Evolutionary conservation across 208 protist species (phyloP), one percentile per base, ranked within the genome.

Genomic region (Borovskyia barvae): DNA sequence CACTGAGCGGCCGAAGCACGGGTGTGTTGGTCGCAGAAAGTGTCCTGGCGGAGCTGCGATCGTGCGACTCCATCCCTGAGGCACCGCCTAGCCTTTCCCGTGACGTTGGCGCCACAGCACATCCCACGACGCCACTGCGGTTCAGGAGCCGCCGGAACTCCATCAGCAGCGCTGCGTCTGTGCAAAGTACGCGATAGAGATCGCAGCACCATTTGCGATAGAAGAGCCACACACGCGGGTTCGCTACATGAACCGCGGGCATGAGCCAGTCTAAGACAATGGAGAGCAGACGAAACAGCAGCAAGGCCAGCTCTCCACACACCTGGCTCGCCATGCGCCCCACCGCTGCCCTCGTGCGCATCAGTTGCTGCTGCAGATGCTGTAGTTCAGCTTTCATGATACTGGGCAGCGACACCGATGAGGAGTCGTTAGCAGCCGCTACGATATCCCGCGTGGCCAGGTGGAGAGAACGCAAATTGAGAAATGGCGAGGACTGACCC

Each of bases 141-240:
- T 84, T 63, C 25, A 83, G 53, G 11, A 86, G 68, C 19, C 51
- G 52, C 0, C 43, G 59, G 65, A 93, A 90, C 22, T 75, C 72
- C 11, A 80, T 67, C 19, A 94, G 59, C 39, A 94, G 53, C 15
- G 66, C 70, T 41, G 84, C 77, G 36, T 85, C 67, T 37, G 55
- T 64, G 55, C 73, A 77, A 52, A 94, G 53, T 22, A 92, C 53
- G 15, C 77, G 73, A 57, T 92, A 94, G 24, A 90, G 58, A 45
- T 90, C 85, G 55, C 82, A 92, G 30, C 87, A 63, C 85, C 88
- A 94, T 55, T 87, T 90, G 22, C 80, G 78, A 62, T 92, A 94
- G 58, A 90, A 92, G 9, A 94, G 28, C 50, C 66, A 66, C 25
- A 66, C 58, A 37, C 80, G 80, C 6, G 40, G 58, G 54, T 89